Percentiles rank a stretch among this genome's conserved stretches.
Evolutionary conservation across 345 rosid species (phyloP).

Genomic region (Stellera chamaejasme): DNA sequence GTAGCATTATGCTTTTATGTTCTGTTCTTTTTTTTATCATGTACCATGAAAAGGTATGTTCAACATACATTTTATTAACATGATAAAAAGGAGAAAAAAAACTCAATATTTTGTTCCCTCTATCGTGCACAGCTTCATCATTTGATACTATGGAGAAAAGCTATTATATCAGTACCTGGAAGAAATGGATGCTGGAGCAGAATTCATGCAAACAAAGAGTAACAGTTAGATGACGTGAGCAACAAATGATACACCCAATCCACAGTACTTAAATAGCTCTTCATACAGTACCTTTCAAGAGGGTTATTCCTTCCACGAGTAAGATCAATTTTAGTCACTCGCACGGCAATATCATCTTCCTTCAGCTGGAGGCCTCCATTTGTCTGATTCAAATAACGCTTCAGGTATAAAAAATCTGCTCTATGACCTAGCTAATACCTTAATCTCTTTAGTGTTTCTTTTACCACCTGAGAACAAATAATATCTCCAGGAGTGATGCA

Average conservation of each 20-base stretch:
- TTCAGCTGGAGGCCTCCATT: slow-evolving; percentile 17
- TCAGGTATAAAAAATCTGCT: slow-evolving; percentile 4
- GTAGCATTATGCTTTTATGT: not conserved
- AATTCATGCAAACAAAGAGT: slow-evolving; percentile 18
- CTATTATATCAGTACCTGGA: slow-evolving; percentile 28
- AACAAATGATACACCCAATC: not conserved
- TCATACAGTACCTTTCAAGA: slow-evolving; percentile 28
- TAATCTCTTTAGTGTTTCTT: not conserved
- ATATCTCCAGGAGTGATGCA: slow-evolving; percentile 38
- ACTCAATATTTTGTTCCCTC: not conserved
- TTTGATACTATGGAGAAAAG: slow-evolving; percentile 1
- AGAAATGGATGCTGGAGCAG: slow-evolving; percentile 31
- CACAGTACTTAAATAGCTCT: not conserved
- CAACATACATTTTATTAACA: no score
- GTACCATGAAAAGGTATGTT: not conserved
- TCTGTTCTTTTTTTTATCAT: no score
- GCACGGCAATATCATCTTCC: slow-evolving; percentile 45
- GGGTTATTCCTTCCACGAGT: slow-evolving; percentile 41
- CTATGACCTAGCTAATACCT: slow-evolving; percentile 3
- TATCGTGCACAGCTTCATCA: no score
- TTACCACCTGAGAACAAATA: slow-evolving; percentile 41
- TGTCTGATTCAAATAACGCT: slow-evolving; percentile 20
- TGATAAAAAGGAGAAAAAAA: no score
- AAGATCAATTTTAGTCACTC: slow-evolving; percentile 34
- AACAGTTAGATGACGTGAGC: slow-evolving; percentile 3